Conservation (phyloP, 768 basidiomycete genomes). For the Leccinum longicurvipes region DNA sequence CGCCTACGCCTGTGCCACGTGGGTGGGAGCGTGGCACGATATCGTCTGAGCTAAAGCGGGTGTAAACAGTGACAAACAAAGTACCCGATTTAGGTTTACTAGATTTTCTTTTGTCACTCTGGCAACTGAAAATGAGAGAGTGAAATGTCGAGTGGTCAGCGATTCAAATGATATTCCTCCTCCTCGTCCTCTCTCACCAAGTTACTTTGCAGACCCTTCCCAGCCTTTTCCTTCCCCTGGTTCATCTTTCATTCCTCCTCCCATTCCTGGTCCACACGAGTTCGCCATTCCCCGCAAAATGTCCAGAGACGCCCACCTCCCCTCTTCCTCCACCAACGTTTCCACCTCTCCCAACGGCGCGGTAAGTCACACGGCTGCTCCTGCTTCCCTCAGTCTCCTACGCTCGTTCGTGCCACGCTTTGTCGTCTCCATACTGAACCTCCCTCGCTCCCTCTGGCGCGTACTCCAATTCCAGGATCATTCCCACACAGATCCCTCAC, state of each 20-base stretch:
- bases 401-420: slow-evolving; percentile 26
- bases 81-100: no score
- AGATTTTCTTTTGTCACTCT: slow-evolving; percentile 12
- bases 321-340: no score
- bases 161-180: no score
- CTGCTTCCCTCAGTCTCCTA: slow-evolving; percentile 23
- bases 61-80: slow-evolving; percentile 17
- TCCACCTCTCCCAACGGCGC: no score
- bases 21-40: slow-evolving; percentile 21
- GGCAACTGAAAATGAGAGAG: slow-evolving; percentile 6
- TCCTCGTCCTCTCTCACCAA: no score
- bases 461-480: slow-evolving; percentile 29
- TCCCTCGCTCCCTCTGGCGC: slow-evolving; percentile 27
- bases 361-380: slow-evolving; percentile 28
- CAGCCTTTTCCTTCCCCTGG: slow-evolving; percentile 66
- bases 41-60: slow-evolving; percentile 29
- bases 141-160: no score
- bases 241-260: slow-evolving; percentile 66
- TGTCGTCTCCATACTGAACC: slow-evolving; percentile 29
- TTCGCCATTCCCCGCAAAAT: slow-evolving; percentile 47
- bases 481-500: slow-evolving; percentile 36
- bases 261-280: slow-evolving; percentile 63
- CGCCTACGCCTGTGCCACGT: slow-evolving; percentile 24
- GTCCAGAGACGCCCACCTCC: no score
- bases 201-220: no score